Evolutionary conservation across 768 basidiomycete genomes (phyloP), one percentile per base, ranked within the genome.

Genomic region (Hemileccinum impolitum): DNA sequence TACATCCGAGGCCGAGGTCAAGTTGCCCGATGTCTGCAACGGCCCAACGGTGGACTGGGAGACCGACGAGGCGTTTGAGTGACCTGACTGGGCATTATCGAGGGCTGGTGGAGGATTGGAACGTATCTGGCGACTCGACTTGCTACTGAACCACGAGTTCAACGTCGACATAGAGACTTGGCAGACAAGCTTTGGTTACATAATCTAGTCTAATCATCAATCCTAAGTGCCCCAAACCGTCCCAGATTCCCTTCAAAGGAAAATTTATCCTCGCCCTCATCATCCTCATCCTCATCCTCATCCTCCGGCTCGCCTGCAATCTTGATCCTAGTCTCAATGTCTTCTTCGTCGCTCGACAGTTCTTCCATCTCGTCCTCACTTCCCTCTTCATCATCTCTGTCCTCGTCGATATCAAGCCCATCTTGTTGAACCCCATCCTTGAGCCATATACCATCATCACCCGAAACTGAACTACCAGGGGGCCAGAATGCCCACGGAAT

Each of bases 401-500:
- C 64, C 66, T 70, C 61, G 47, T 72, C 70, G 6, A 54, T 59
- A 23, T 47, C 59, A 19, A 42, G 38, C 30, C 48, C 55, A 3
- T 57, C 60, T n/a, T 51, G 50, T 14, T 35, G 51, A 9, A 50
- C 36, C 15, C 55, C 58, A 28, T 69, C 65, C 41, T 72, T 71
- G 44, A 86, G 73, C 84, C 84, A 85, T 51, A 87, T 77, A 1
- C 87, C 84, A 35, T 64, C 57, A 10, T 66, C 73, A 25, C 63
- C 59, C 8, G 63, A 72, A 49, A 43, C 40, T 19, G 52, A 56
- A 28, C 60, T 62, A 1, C 63, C 77, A 12, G 86, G 84, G 8
- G 92, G 91, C 82, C 85, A 87, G 68, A 94, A 94, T 26, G 80
- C 87, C 93, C 93, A 96, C 18, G 73, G 71, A 39, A 95, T 73